Conservation (phyloP, 2,329 filamentous ascomycete species). For the Didymella exigua region DNA sequence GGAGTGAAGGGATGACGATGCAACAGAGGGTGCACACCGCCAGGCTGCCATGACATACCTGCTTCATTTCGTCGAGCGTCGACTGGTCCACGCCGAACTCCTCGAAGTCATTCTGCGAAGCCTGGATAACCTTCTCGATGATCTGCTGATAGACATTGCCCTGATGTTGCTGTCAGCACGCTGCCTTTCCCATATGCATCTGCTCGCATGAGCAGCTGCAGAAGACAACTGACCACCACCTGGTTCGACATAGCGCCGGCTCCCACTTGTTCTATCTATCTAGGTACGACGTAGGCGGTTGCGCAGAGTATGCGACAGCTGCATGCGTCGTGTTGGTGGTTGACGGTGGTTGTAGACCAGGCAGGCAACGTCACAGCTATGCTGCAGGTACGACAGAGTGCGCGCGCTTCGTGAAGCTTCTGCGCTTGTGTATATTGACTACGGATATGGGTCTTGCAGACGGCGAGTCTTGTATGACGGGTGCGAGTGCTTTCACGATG, state of each 20-base stretch:
- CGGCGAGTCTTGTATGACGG: slow-evolving; percentile 40
- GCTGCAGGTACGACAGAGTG: slow-evolving; percentile 31
- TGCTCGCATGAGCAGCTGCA: slow-evolving; percentile 23
- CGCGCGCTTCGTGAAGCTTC: slow-evolving; percentile 34
- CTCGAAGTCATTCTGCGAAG: slow-evolving; percentile 91
- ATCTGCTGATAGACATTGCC: slow-evolving; percentile 89
- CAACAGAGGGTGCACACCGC: slow-evolving; percentile 23
- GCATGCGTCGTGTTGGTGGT: slow-evolving; percentile 28
- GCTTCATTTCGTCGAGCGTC: slow-evolving; percentile 83
- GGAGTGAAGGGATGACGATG: slow-evolving; percentile 15
- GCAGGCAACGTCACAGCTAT: slow-evolving; percentile 39
- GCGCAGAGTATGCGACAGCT: slow-evolving; percentile 28
- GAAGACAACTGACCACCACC: slow-evolving; percentile 46
- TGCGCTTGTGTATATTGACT: slow-evolving; percentile 31
- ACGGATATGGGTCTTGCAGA: slow-evolving; percentile 30
- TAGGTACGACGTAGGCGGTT: slow-evolving; percentile 20
- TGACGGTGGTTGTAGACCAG: slow-evolving; percentile 23
- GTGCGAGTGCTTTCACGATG: slow-evolving; percentile 38
- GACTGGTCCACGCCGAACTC: slow-evolving; percentile 90
- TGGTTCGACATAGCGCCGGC: slow-evolving; percentile 45
- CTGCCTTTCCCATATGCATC: slow-evolving; percentile 21
- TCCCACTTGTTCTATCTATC: slow-evolving; percentile 25
- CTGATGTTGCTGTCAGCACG: slow-evolving; percentile 45
- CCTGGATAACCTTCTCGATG: slow-evolving; percentile 70
- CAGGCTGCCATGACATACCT: slow-evolving; percentile 66